phyloP scores from a whole-genome alignment of 1,284 basidiomycete genomes.

The Ceratobasidium sp. region DNA sequence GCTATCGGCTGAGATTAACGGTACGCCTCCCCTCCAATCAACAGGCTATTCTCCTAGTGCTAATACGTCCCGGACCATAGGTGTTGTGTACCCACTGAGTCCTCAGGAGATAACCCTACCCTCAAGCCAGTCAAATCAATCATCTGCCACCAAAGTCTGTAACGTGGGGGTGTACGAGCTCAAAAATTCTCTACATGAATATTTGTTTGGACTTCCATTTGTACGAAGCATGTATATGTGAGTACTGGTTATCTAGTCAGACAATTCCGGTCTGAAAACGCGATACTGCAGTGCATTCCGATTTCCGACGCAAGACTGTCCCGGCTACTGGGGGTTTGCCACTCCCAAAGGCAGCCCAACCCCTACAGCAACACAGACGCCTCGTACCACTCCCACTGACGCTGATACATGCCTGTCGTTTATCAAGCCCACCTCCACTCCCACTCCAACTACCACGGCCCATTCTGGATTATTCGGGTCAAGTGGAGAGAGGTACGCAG shows the following conservation, averaged over 20 bases:
- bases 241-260: background rate
- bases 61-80: background rate
- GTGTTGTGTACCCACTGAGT: constrained; percentile 20
- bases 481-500: constrained; percentile 3
- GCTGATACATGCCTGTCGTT: constrained; percentile 13
- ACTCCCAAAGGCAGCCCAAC: too few relatives aligned
- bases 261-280: too few relatives aligned
- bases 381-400: constrained; percentile 12
- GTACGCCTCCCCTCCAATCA: background rate
- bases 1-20: constrained; percentile 21
- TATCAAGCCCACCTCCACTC: too few relatives aligned
- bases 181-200: background rate
- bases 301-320: constrained; percentile 13
- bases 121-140: too few relatives aligned
- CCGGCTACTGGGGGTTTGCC: constrained; percentile 29
- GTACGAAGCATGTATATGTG: constrained; percentile 16
- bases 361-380: constrained; percentile 26
- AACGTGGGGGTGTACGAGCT: constrained; percentile 21
- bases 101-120: too few relatives aligned
- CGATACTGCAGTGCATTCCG: constrained; percentile 9
- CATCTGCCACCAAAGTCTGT: background rate
- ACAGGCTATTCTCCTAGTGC: background rate
- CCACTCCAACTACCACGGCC: too few relatives aligned
- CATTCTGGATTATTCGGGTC: background rate
- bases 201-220: constrained; percentile 14